Percentiles rank a stretch among this genome's conserved stretches.
These are phyloP conservation scores for Trametes maxima DNA, from an alignment of 768 basidiomycete species.

Conservation along the genomic window DNA sequence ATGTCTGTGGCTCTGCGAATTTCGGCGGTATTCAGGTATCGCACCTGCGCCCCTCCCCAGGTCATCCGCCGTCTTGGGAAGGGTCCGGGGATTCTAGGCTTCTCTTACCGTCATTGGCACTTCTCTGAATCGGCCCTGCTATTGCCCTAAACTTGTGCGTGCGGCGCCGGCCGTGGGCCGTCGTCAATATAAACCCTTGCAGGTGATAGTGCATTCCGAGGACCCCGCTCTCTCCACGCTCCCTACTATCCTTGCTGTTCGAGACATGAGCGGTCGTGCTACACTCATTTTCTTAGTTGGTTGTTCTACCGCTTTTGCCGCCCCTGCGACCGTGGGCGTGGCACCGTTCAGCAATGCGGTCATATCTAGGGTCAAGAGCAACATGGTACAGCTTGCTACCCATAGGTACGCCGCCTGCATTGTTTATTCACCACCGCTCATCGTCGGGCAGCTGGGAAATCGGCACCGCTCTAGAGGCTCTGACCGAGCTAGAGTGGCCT, in stretches of 20 bases:
- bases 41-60: background rate
- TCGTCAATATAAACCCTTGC: background rate
- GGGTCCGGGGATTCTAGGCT: slow-evolving; percentile 8
- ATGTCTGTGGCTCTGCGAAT: background rate
- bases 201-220: background rate
- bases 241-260: background rate
- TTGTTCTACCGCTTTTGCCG: slow-evolving; percentile 1
- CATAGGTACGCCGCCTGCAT: slow-evolving; percentile 21
- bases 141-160: background rate
- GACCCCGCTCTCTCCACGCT: background rate
- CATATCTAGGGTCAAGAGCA: slow-evolving; percentile 31
- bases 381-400: slow-evolving; percentile 31
- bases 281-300: slow-evolving; percentile 8
- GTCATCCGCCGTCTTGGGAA: background rate
- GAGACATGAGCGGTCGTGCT: slow-evolving; percentile 8
- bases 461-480: slow-evolving; percentile 58
- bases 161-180: background rate
- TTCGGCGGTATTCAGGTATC: background rate
- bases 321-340: slow-evolving; percentile 18
- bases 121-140: slow-evolving; percentile 10
- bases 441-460: slow-evolving; percentile 54
- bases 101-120: slow-evolving; percentile 3
- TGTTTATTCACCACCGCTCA: background rate
- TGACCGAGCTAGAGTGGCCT: slow-evolving; percentile 55
- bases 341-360: slow-evolving; percentile 30